Percentiles rank a stretch among this genome's conserved stretches.
phyloP scores from a whole-genome alignment of 345 rosid genomes.

The Turritis glabra region DNA sequence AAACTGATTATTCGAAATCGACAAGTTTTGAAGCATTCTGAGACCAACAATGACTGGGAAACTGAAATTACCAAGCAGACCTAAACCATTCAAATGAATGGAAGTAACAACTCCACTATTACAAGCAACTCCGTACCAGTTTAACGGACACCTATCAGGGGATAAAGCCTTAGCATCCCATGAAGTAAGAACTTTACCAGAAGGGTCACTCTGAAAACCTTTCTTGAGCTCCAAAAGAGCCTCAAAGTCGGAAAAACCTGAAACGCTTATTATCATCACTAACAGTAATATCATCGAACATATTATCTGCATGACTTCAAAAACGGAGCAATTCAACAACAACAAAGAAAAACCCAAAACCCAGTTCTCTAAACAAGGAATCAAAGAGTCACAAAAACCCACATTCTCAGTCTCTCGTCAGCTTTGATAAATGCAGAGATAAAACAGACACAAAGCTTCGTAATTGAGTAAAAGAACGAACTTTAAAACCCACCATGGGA shows the following conservation, averaged over 20 bases:
- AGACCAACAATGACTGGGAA: conserved; percentile 57
- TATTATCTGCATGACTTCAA: conserved; percentile 61
- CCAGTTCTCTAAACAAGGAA: background rate
- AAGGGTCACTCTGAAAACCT: conserved; percentile 61
- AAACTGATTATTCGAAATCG: conserved; percentile 63
- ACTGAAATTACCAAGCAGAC: conserved; percentile 69
- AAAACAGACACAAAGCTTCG: background rate
- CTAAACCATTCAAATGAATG: conserved; percentile 57
- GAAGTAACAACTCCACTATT: conserved; percentile 59
- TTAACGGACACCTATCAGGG: conserved; percentile 67
- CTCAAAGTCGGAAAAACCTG: conserved; percentile 66
- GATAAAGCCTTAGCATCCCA: conserved; percentile 69
- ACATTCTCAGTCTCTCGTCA: conserved; percentile 13
- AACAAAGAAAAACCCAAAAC: background rate
- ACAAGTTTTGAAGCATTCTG: conserved; percentile 59
- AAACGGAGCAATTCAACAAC: background rate
- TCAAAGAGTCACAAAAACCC: background rate
- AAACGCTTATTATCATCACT: conserved; percentile 38
- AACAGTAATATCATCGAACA: conserved; percentile 49
- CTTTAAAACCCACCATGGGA: conserved; percentile 4
- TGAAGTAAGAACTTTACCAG: conserved; percentile 56
- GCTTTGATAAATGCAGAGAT: background rate
- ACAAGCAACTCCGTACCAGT: conserved; percentile 82
- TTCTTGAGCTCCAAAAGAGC: conserved; percentile 77
- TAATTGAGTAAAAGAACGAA: background rate